Evolutionary conservation across 306 rosid genomes (phyloP).

Genomic region (Acacia confusa): DNA sequence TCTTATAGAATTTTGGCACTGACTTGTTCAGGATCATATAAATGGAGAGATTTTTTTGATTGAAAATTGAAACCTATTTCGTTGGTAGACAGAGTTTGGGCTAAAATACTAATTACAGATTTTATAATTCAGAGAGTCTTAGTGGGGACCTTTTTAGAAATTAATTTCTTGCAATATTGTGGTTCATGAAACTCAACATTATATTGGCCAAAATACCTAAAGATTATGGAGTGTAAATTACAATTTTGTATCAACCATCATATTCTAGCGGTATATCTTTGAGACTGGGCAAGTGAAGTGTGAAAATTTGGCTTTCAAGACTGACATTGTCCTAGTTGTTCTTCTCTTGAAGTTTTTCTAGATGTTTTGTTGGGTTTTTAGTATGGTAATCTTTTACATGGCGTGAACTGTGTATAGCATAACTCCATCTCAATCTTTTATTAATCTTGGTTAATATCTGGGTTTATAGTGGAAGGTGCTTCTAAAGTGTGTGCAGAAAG

Average conservation of each 20-base stretch:
- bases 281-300: not conserved
- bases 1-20: not conserved
- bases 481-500: not conserved
- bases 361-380: not conserved
- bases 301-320: not conserved
- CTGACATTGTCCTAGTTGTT: not conserved
- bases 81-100: not conserved
- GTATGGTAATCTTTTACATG: not conserved
- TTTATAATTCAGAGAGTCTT: not conserved
- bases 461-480: not conserved
- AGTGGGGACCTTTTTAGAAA: not conserved
- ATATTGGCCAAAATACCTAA: not conserved
- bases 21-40: not conserved
- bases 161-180: not conserved
- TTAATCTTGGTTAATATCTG: not conserved
- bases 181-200: not conserved
- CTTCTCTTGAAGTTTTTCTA: not conserved
- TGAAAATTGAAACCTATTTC: not conserved
- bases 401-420: not conserved
- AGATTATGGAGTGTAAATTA: not conserved
- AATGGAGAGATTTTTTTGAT: not conserved
- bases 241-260: not conserved
- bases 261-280: not conserved
- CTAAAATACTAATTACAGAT: not conserved
- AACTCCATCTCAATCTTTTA: not conserved